These are phyloP conservation scores for Groenewaldozyma tartarivorans DNA, from an alignment of 805 yeast genomes.

Conservation along the genomic window DNA sequence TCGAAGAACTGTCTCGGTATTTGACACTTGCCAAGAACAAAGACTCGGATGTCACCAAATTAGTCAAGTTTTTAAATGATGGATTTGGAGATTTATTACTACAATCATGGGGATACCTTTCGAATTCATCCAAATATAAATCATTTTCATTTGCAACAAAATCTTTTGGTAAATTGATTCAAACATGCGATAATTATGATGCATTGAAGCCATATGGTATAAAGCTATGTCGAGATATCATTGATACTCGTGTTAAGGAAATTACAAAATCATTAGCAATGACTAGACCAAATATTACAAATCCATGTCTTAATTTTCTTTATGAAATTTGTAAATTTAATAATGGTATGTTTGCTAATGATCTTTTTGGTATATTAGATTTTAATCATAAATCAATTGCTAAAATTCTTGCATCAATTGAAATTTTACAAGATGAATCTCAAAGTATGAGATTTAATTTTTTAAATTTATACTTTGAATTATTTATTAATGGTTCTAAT, in stretches of 20 bases:
- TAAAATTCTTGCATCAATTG: constrained; percentile 41
- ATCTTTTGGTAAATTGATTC: constrained; percentile 27
- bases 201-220: constrained; percentile 22
- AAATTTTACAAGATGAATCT: too few species aligned
- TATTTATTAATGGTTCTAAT: constrained; percentile 42
- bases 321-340: constrained; percentile 41
- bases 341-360: constrained; percentile 43
- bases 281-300: constrained; percentile 47
- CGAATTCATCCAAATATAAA: constrained; percentile 22
- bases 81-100: constrained; percentile 31
- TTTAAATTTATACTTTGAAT: constrained; percentile 48
- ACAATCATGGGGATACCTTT: constrained; percentile 40
- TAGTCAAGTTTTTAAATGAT: constrained; percentile 24
- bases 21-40: background rate
- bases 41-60: constrained; percentile 2
- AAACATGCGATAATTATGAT: constrained; percentile 31
- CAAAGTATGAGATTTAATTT: constrained; percentile 45
- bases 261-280: constrained; percentile 59
- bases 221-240: constrained; percentile 41
- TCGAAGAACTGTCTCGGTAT: constrained; percentile 1
- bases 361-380: constrained; percentile 59
- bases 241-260: constrained; percentile 48
- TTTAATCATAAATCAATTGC: constrained; percentile 52
- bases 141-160: constrained; percentile 24
- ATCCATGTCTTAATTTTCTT: constrained; percentile 53